Evolutionary conservation across 768 basidiomycete species (phyloP), one percentile per base, ranked within the genome.

Genomic region (Russula emetica): DNA sequence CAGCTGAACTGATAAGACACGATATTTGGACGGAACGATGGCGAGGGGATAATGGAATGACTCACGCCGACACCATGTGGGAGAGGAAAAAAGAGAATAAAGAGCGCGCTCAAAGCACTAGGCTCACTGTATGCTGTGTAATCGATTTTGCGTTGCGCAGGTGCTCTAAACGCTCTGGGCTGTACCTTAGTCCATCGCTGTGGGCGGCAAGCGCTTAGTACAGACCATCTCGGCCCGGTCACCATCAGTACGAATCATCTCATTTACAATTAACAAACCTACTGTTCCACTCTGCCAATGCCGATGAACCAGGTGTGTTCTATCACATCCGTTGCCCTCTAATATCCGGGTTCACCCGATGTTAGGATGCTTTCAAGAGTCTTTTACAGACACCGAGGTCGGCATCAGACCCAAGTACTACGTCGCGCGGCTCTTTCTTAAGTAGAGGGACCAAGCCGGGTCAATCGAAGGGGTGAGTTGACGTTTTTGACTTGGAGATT

Each of bases 281-380:
- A 7, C 56, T 5, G 2, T 42, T 30, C 32, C 32, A 36, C 34
- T 36, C 11, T n/a, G 22, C 53, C 38, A 22, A 5, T 34, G 22
- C 24, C 44, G 26, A 63, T 69, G 68, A 53, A 69, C 66, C 68
- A 69, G 66, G 68, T 67, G 34, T 6, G 22, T 34, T 36, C 10
- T 34, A 49, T 60, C 26, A 50, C 68, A 0, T 49, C 26, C 16
- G 9, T 36, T 13, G 42, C 22, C 9, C 30, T 47, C 58, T 42
- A n/a, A 26, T 53, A 18, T n/a, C 9, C 11, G 40, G 11, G 20
- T 20, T n/a, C 2, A 32, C 54, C 54, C 18, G 22, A 20, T n/a
- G 32, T 34, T 58, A 87, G 84, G 83, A 86, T 47, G 84, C 85
- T 1, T 88, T 88, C 70, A 76, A 86, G 53, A 74, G 73, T 34